Evolutionary conservation across 2,329 filamentous ascomycete species (phyloP).

Genomic region (Fusarium hainanense): DNA sequence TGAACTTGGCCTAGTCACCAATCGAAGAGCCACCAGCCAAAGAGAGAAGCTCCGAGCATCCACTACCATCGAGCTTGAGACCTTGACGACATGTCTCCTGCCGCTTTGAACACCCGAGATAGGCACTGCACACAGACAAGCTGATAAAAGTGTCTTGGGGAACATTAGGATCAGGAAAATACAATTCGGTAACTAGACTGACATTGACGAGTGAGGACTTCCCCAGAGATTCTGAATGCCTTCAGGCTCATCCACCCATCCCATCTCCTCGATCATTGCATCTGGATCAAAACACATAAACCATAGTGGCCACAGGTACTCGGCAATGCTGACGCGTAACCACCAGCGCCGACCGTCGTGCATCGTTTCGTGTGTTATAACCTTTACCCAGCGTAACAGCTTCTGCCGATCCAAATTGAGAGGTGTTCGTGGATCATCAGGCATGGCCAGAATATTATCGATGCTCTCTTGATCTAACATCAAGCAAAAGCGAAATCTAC

Average conservation of each 20-base stretch:
- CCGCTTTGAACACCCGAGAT: neutral
- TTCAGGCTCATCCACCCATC: constrained; percentile 25
- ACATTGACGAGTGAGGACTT: no score
- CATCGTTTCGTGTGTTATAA: constrained; percentile 28
- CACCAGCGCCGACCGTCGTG: constrained; percentile 19
- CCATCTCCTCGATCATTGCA: constrained; percentile 23
- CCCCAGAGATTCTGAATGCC: constrained; percentile 35
- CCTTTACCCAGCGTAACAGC: constrained; percentile 29
- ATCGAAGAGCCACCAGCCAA: neutral
- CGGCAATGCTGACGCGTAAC: constrained; percentile 31
- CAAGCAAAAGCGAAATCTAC: constrained; percentile 35
- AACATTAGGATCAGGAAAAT: no score
- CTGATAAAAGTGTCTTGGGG: no score
- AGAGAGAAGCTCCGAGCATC: neutral
- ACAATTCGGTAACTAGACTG: no score
- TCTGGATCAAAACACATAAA: constrained; percentile 26
- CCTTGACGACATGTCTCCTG: neutral
- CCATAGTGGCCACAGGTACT: constrained; percentile 27
- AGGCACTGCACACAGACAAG: accelerated
- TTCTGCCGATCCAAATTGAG: constrained; percentile 2
- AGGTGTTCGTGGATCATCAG: constrained; percentile 23
- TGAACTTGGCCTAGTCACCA: neutral
- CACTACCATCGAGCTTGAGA: neutral
- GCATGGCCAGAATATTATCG: constrained; percentile 37
- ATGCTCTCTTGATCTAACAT: constrained; percentile 41